phyloP scores from a whole-genome alignment of 495 filamentous ascomycete species.

The Penicillium daleae region DNA sequence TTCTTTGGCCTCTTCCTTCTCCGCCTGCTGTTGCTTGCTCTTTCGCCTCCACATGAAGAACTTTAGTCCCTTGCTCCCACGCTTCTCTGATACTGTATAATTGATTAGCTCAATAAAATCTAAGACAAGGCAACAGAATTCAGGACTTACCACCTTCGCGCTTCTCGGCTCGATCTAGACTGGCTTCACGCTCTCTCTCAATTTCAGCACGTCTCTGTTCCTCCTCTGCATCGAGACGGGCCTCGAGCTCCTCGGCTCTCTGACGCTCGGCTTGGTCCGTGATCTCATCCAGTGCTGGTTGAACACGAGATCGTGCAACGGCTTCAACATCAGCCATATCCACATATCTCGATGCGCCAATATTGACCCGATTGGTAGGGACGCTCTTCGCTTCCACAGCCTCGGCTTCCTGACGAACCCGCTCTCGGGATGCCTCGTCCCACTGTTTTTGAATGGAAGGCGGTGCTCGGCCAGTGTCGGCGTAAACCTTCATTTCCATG shows the following conservation, averaged over 20 bases:
- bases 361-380: conserved; percentile 68
- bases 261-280: conserved; percentile 72
- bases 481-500: conserved; percentile 79
- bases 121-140: conserved; percentile 20
- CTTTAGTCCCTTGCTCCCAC: conserved; percentile 32
- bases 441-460: conserved; percentile 72
- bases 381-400: conserved; percentile 60
- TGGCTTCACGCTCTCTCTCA: conserved; percentile 60
- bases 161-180: conserved; percentile 54
- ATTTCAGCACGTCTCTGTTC: conserved; percentile 45
- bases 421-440: conserved; percentile 72
- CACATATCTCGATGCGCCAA: conserved; percentile 81
- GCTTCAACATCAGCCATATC: conserved; percentile 78
- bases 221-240: conserved; percentile 57
- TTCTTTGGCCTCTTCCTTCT: conserved; percentile 19
- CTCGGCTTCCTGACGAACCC: conserved; percentile 64
- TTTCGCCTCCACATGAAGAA: conserved; percentile 37
- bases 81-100: conserved; percentile 55
- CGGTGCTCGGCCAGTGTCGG: conserved; percentile 75
- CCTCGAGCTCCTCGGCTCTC: conserved; percentile 61
- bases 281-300: conserved; percentile 91
- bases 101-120: conserved; percentile 31
- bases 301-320: conserved; percentile 78
- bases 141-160: conserved; percentile 50
- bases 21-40: conserved; percentile 25